phyloP scores from a whole-genome alignment of 257 asterid genomes.

The Ballota nigra region DNA sequence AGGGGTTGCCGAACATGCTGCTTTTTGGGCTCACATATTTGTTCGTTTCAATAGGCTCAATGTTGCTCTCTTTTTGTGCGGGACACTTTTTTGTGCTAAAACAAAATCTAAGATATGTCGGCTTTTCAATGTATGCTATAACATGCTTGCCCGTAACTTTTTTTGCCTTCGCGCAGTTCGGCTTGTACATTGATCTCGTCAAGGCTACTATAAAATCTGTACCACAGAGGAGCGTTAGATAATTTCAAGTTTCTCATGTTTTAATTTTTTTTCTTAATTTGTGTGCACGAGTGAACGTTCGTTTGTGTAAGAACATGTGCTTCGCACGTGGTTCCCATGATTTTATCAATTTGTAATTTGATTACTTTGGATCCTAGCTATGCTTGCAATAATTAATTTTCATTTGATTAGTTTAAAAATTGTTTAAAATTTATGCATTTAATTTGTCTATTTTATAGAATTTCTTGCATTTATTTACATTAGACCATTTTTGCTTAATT shows the following conservation, averaged over 20 bases:
- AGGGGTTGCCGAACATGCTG: conserved; percentile 39
- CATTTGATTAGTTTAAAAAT: too few species aligned
- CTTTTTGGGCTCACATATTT: conserved; percentile 43
- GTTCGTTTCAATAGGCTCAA: conserved; percentile 47
- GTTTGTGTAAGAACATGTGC: neutral
- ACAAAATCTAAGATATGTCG: conserved; percentile 22
- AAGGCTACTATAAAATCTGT: conserved; percentile 31
- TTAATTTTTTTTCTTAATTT: too few species aligned
- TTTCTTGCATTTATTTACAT: too few species aligned
- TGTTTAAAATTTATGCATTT: too few species aligned
- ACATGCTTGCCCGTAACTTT: conserved; percentile 53
- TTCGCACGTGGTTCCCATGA: too few species aligned
- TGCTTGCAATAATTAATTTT: too few species aligned
- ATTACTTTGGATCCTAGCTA: too few species aligned
- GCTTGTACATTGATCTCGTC: conserved; percentile 46
- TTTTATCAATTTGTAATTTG: too few species aligned
- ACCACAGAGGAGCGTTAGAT: conserved; percentile 38
- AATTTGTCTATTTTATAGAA: too few species aligned
- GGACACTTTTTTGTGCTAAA: conserved; percentile 48
- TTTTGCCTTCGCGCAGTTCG: conserved; percentile 43
- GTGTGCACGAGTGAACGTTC: neutral
- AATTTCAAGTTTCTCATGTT: neutral
- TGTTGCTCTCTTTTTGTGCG: conserved; percentile 50
- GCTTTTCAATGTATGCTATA: conserved; percentile 36
- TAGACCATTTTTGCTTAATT: too few species aligned